Percentiles rank a stretch among this genome's conserved stretches.
These are phyloP conservation scores for Gaeumannomyces tritici DNA, from an alignment of 2,329 filamentous ascomycete genomes.

Conservation along the genomic window DNA sequence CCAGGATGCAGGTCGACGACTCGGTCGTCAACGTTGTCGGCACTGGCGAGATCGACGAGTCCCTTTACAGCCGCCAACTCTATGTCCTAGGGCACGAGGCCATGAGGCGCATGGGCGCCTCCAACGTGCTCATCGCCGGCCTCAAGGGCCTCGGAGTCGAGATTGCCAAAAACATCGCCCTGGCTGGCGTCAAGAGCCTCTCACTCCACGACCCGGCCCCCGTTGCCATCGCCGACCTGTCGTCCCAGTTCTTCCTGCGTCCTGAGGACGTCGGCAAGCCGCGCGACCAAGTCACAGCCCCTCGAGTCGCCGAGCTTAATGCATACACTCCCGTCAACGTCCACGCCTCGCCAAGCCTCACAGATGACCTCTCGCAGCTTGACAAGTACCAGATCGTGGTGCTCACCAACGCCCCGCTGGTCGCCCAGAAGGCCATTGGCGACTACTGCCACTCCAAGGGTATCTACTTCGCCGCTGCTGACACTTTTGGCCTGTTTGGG, in stretches of 20 bases:
- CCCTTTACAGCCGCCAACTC: constrained; percentile 65
- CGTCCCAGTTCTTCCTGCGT: constrained; percentile 93
- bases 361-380: constrained; percentile 67
- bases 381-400: constrained; percentile 91
- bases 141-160: constrained; percentile 93
- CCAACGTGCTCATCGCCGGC: constrained; percentile 85
- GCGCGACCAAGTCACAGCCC: constrained; percentile 76
- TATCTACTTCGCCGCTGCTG: constrained; percentile 80
- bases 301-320: constrained; percentile 88
- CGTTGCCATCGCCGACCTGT: constrained; percentile 78
- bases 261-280: constrained; percentile 85
- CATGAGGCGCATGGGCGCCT: constrained; percentile 98
- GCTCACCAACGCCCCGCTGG: constrained; percentile 72
- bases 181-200: constrained; percentile 95
- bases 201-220: constrained; percentile 86
- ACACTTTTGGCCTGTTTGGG: constrained; percentile 90
- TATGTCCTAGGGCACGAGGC: constrained; percentile 67
- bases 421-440: constrained; percentile 72
- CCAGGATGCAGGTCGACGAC: constrained; percentile 56
- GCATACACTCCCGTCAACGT: constrained; percentile 87
- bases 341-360: constrained; percentile 59
- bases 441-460: constrained; percentile 93
- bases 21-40: constrained; percentile 41
- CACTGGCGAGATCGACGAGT: constrained; percentile 57
- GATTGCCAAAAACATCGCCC: constrained; percentile 96